Evolutionary conservation across 176 grass and related monocot genomes (phyloP).

Genomic region (Musa schizocarpa): DNA sequence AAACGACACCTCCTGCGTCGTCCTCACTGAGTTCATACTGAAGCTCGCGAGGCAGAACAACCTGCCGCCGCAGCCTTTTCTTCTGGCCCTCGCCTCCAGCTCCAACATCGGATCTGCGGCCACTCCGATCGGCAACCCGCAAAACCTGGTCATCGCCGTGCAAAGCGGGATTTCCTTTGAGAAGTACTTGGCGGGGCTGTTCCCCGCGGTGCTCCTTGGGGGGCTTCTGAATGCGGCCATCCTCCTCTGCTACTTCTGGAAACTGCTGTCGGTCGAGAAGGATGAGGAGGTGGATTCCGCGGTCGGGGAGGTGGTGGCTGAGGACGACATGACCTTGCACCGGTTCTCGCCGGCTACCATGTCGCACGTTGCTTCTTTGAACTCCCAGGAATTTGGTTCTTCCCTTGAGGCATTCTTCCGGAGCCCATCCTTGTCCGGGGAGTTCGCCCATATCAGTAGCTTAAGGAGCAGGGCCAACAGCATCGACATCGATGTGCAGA

Average conservation of each 20-base stretch:
- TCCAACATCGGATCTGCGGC: slow-evolving; percentile 80
- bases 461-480: not conserved
- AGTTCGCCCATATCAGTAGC: not conserved
- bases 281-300: slow-evolving; percentile 20
- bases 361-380: slow-evolving; percentile 46
- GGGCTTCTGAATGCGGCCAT: slow-evolving; percentile 43
- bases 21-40: slow-evolving; percentile 64
- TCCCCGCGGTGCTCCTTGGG: slow-evolving; percentile 67
- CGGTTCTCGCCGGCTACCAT: slow-evolving; percentile 80
- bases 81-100: slow-evolving; percentile 63
- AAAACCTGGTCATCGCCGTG: slow-evolving; percentile 89
- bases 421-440: not conserved
- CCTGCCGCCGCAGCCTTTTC: slow-evolving; percentile 59
- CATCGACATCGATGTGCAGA: not conserved
- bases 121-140: slow-evolving; percentile 94
- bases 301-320: slow-evolving; percentile 40
- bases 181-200: slow-evolving; percentile 47
- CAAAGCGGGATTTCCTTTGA: slow-evolving; percentile 78
- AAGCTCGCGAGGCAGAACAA: slow-evolving; percentile 88
- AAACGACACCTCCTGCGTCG: slow-evolving; percentile 91
- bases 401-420: slow-evolving; percentile 12
- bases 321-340: slow-evolving; percentile 73
- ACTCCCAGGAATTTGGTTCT: slow-evolving; percentile 35
- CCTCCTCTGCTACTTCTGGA: slow-evolving; percentile 63
- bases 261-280: slow-evolving; percentile 36